Evolutionary conservation across 164 flowering plant species (phyloP), one percentile per base, ranked within the genome.

Genomic region (Macadamia integrifolia): DNA sequence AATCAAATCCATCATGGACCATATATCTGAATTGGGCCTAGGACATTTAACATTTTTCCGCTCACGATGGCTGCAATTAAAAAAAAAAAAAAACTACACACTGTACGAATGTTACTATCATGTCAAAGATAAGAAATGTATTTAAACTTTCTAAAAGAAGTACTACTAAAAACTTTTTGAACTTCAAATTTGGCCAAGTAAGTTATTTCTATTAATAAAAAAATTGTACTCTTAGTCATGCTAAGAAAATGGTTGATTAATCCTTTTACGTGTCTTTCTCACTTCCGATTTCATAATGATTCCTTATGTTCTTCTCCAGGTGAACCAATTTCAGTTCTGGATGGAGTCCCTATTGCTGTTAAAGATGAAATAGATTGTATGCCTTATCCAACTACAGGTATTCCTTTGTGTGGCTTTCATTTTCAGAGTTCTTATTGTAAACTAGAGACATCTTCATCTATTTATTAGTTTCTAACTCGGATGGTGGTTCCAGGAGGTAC

Each of bases 361-460:
- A 93, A 93, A 78, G 98, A 93, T 77, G 98, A 93, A 80, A 93
- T 93, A 64, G 97, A 93, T 76, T 91, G 97, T 65, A 65, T 66
- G 61, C 97, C 98, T 9, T 93, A 93, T 81, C 96, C 98, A 66
- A 93, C 98, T 23, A 93, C 97, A 65, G 98, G 98, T 93, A 65
- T 48, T 50, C 53, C 32, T 5, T 57, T 18, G 14, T 60, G 31
- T 56, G 15, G 44, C n/a, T 65, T 71, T 46, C 53, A n/a, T 17
- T 55, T 18, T 43, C 58, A 50, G 29, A 58, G 14, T 30, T 14
- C 50, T 11, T 46, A 46, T 4, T 9, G n/a, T 10, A 31, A 14
- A 28, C 9, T 15, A 12, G 15, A 1, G 3, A 59, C 30, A 28
- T 30, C 9, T 17, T 29, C 48, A 35, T 52, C 11, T 69, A 49